Evolutionary conservation across 208 protist genomes (phyloP).

Genomic region (Trypanosoma brucei): DNA sequence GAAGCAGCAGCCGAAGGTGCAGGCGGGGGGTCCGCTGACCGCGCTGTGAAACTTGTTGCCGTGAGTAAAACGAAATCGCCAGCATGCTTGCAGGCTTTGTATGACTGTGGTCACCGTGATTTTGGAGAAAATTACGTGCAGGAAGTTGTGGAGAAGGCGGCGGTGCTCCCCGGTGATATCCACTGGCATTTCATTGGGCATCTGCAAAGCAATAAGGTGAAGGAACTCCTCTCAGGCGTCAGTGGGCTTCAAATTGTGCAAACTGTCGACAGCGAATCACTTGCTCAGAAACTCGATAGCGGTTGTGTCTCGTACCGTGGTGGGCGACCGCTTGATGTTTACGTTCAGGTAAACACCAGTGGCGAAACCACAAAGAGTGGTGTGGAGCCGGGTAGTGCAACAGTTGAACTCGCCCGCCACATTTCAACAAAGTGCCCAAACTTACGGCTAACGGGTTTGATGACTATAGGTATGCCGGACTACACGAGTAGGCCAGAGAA

Average conservation of each 20-base stretch:
- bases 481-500: constrained; percentile 71
- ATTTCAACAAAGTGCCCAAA: constrained; percentile 70
- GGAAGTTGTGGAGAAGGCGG: constrained; percentile 90
- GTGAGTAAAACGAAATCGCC: constrained; percentile 86
- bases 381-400: constrained; percentile 51
- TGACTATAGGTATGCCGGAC: constrained; percentile 95
- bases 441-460: constrained; percentile 89
- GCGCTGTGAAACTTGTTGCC: constrained; percentile 50
- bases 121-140: constrained; percentile 98
- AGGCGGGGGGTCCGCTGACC: neutral
- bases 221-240: constrained; percentile 60
- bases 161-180: constrained; percentile 82
- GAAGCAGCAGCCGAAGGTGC: constrained; percentile 22
- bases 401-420: constrained; percentile 65
- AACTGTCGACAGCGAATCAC: constrained; percentile 89
- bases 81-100: constrained; percentile 44
- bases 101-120: constrained; percentile 58
- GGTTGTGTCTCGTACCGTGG: constrained; percentile 50
- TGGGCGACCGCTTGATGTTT: constrained; percentile 67
- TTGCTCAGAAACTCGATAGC: constrained; percentile 88
- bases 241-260: constrained; percentile 81
- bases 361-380: constrained; percentile 93
- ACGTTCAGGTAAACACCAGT: constrained; percentile 95
- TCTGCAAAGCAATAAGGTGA: constrained; percentile 97
- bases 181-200: constrained; percentile 97